Base-by-base conservation (phyloP, 441 rosid genomes). In the Populus hybrid region DNA sequence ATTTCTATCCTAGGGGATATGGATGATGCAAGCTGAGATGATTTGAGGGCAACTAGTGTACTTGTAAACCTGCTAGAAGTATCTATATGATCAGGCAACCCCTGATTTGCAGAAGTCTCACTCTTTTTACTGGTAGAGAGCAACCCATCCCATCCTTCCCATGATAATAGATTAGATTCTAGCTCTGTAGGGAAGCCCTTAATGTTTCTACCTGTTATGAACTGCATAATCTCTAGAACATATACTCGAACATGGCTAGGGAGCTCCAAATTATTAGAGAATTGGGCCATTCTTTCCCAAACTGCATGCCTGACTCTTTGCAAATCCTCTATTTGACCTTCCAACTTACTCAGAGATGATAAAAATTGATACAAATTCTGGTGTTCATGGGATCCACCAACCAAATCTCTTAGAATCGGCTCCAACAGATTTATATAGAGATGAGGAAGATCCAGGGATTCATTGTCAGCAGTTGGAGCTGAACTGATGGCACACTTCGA, bases 181-280 rank as follows among this genome's bases (percentile, higher is more conserved):
- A 88, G 86, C 83, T 89, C 93, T 57, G 84, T 76, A 70, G 93
- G 86, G 78, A 87, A 83, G 38, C 94, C 90, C 84, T 89, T 92
- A 61, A 85, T 79, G 73, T 80, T 90, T 81, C 84, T 87, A 73
- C 91, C 97, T 1, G 92, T 66, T 70, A 90, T 86, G 75, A 87
- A 82, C 84, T 97, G 97, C 99, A 95, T 87, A 81, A 97, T 89
- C 85, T 97, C 98, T 65, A 97, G 87, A 71, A 89, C 89, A 86
- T 87, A 88, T 73, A 97, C 98, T 30, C 98, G 93, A 82, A 88
- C 86, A 73, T 84, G 88, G 86, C 91, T 91, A 24, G 97, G 92
- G 81, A 95, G 79, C 87, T 87, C 91, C 86, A 92, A 85, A 85
- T 91, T 87, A 85, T 88, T 92, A 40, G 98, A 95, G 81, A 91